Base-by-base conservation (phyloP, 352 stramenopile species). In the Aphanomyces astaci region DNA sequence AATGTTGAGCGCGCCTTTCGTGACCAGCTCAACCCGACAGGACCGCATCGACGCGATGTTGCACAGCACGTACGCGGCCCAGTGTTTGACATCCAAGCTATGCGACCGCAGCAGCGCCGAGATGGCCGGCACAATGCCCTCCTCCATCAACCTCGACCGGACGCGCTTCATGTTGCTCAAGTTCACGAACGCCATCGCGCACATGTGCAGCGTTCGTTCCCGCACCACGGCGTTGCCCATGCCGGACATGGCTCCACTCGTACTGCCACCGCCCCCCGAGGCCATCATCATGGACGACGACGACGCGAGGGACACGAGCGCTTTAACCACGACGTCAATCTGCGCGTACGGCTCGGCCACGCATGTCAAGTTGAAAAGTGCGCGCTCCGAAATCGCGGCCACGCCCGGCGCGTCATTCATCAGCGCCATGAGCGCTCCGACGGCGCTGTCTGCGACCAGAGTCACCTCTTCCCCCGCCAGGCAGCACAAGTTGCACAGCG, bases 341-440 rank as follows among this genome's bases (percentile, higher is more conserved):
- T 95, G 90, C 25, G 82, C 75, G 67, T 95, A 97, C 1, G 87
- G 88, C 51, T 89, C 78, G 9, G 75, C 73, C 10, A 96, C 89
- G 57, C 85, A 95, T 1, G 88, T 96, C 19, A 97, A 74, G 49
- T 97, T 97, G 76, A 93, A 97, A 0, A 97, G 71, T 1, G 84
- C 89, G 48, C 76, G 78, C 4, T 84, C 75, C 31, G 84, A 95
- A 11, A 95, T 80, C 33, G 76, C 63, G 0, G 84, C 72, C 0
- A 94, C 81, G 48, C 81, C 80, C 22, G 78, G 75, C 24, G 85
- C 81, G 52, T 93, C 79, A 25, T 78, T 92, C 66, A 95, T 90
- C n/a, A 96, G 76, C 31, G 82, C 76, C 2, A 87, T 84, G 13
- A 97, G 75, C 10, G 89, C 84, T 19, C 84, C 73, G 36, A 95